Evolutionary conservation across 2,329 filamentous ascomycete genomes (phyloP), one percentile per base, ranked within the genome.

Genomic region (Alternaria brassicae): DNA sequence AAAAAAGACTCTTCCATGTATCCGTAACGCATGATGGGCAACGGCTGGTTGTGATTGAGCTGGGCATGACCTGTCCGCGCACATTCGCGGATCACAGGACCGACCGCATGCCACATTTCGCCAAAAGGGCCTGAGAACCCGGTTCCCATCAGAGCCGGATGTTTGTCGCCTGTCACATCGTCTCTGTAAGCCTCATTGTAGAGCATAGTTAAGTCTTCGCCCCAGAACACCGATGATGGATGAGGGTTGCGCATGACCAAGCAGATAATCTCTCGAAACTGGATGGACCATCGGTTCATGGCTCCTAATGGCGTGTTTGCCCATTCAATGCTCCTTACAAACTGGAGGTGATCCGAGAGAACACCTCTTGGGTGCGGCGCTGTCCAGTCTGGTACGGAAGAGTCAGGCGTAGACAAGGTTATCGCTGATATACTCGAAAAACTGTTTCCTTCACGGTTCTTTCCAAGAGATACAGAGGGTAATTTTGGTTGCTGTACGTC

Each of bases 251-350:
- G 65, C 66, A 76, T 73, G 9, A 77, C 45, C 4, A 77, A 37
- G 49, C 75, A 75, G 9, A 63, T 63, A 13, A 76, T 53, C 32
- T 84, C 80, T 32, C 82, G 81, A 21, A 86, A 78, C 21, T 80
- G 75, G 5, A 74, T 50, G n/a, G 81, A 76, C 84, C 84, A 86
- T 51, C 68, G 69, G 3, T 75, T 62, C 71, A 85, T 79, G 1
- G 80, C 78, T 0, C 84, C 84, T 1, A 85, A 70, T 3, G 80
- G 77, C 1, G 82, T 84, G 12, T 69, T 69, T 3, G 73, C 73
- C 84, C 84, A 86, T 64, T 85, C 78, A 15, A 83, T 69, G 21
- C 68, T 78, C 25, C 81, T 77, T 47, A 83, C 62, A 49, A 79
- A 77, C 9, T 56, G 55, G 19, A 73, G 47, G 45, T 78, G 73